These are phyloP conservation scores for Globisporangium alternatum DNA, from an alignment of 352 stramenopile genomes.

Conservation along the genomic window DNA sequence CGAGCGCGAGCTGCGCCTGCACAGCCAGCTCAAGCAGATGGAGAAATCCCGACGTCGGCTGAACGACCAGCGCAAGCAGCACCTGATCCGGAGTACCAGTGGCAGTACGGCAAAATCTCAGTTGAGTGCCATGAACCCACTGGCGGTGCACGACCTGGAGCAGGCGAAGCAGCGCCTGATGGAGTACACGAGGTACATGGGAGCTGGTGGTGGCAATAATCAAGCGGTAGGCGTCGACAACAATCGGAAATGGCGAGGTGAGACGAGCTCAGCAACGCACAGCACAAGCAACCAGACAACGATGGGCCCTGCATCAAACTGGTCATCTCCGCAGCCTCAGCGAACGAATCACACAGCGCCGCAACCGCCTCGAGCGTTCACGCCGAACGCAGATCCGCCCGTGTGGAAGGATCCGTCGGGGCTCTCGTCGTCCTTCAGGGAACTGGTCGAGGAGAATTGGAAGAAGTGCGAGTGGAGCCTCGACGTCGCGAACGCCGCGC, in stretches of 20 bases:
- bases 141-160: conserved; percentile 16
- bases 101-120: neutral
- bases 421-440: conserved; percentile 42
- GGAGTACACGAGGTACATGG: conserved; percentile 14
- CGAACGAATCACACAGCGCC: neutral
- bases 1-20: conserved; percentile 46
- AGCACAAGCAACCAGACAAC: neutral
- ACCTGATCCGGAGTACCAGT: conserved; percentile 19
- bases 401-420: conserved; percentile 42
- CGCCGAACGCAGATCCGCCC: neutral
- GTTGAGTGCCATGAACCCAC: neutral
- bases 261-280: neutral
- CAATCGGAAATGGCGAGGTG: conserved; percentile 13
- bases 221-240: conserved; percentile 5
- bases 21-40: conserved; percentile 54
- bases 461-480: conserved; percentile 25
- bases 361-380: neutral
- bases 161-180: conserved; percentile 15
- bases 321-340: neutral
- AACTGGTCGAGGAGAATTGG: conserved; percentile 64
- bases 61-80: conserved; percentile 46
- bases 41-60: conserved; percentile 38
- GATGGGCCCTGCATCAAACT: neutral
- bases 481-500: conserved; percentile 12
- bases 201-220: too few relatives aligned